These are phyloP conservation scores for Pestalotiopsis sp. DNA, from an alignment of 2,329 filamentous ascomycete genomes.

Conservation along the genomic window DNA sequence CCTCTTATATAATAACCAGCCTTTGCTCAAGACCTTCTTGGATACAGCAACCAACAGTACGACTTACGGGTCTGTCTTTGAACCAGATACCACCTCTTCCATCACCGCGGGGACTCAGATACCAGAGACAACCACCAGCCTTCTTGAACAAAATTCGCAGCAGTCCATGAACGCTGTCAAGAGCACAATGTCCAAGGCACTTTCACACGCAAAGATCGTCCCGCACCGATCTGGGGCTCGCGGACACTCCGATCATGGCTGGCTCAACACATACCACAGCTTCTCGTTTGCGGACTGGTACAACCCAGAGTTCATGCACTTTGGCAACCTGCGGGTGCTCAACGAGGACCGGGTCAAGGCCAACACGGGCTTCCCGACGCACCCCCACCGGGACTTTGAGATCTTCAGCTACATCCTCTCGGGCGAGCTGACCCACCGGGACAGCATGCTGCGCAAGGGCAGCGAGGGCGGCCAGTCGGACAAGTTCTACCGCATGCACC, in stretches of 20 bases:
- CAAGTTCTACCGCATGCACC: slow-evolving; percentile 70
- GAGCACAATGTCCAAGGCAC: slow-evolving; percentile 62
- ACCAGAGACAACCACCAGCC: slow-evolving; percentile 13
- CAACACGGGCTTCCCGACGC: slow-evolving; percentile 79
- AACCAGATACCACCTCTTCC: slow-evolving; percentile 5
- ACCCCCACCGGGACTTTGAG: slow-evolving; percentile 84
- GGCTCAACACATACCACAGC: slow-evolving; percentile 85
- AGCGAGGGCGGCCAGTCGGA: slow-evolving; percentile 61
- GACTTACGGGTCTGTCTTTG: background rate
- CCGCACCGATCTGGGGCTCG: slow-evolving; percentile 73
- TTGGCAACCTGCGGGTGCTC: slow-evolving; percentile 79
- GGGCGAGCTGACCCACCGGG: slow-evolving; percentile 85
- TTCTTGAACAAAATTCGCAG: slow-evolving; percentile 22
- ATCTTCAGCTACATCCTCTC: slow-evolving; percentile 89
- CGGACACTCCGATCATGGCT: slow-evolving; percentile 81
- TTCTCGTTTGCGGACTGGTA: slow-evolving; percentile 80
- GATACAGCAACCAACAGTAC: slow-evolving; percentile 6
- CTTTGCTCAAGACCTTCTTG: slow-evolving; percentile 19
- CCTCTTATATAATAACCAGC: slow-evolving; percentile 30
- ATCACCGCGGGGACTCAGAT: slow-evolving; percentile 3
- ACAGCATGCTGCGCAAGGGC: slow-evolving; percentile 78
- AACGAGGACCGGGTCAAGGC: slow-evolving; percentile 85
- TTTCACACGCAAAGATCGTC: slow-evolving; percentile 71
- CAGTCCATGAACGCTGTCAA: slow-evolving; percentile 39
- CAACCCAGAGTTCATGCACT: slow-evolving; percentile 67